Conservation (phyloP, 305 asterid species). For the Plantago lanceolata region DNA sequence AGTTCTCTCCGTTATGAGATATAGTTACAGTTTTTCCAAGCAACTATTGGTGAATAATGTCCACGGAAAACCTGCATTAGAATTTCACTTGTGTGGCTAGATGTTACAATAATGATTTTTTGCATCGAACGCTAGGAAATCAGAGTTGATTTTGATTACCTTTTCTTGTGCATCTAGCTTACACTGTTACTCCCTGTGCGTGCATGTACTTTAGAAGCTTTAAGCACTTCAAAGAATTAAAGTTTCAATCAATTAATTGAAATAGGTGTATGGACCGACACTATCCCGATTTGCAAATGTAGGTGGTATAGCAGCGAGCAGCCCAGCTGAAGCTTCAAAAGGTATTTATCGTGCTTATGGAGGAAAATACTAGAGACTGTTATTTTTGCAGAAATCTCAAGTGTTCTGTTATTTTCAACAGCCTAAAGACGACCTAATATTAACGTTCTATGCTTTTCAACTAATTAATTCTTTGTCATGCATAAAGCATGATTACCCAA, state of each 20-base stretch:
- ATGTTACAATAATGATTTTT: slow-evolving; percentile 10
- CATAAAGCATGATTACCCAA: slow-evolving; percentile 18
- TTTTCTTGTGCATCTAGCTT: neutral
- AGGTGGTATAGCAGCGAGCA: slow-evolving; percentile 78
- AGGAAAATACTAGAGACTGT: slow-evolving; percentile 3
- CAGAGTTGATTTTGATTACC: slow-evolving; percentile 3
- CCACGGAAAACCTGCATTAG: neutral
- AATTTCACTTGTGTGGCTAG: slow-evolving; percentile 14
- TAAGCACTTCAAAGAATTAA: neutral
- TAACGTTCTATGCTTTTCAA: slow-evolving; percentile 9
- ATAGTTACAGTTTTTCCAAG: slow-evolving; percentile 4
- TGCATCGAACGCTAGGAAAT: slow-evolving; percentile 11
- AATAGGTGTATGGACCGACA: slow-evolving; percentile 80
- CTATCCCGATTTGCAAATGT: slow-evolving; percentile 71
- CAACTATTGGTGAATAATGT: slow-evolving; percentile 6
- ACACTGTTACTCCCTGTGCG: neutral
- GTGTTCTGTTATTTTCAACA: slow-evolving; percentile 16
- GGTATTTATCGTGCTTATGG: slow-evolving; percentile 41
- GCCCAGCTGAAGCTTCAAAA: slow-evolving; percentile 81
- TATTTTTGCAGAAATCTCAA: slow-evolving; percentile 13
- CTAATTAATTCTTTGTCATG: slow-evolving; percentile 1
- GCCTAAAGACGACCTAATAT: slow-evolving; percentile 17
- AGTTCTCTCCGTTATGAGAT: neutral
- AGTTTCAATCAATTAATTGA: slow-evolving; percentile 9
- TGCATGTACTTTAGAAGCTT: slow-evolving; percentile 16